Evolutionary conservation across 306 rosid species (phyloP).

Genomic region (Fragaria vesca): DNA sequence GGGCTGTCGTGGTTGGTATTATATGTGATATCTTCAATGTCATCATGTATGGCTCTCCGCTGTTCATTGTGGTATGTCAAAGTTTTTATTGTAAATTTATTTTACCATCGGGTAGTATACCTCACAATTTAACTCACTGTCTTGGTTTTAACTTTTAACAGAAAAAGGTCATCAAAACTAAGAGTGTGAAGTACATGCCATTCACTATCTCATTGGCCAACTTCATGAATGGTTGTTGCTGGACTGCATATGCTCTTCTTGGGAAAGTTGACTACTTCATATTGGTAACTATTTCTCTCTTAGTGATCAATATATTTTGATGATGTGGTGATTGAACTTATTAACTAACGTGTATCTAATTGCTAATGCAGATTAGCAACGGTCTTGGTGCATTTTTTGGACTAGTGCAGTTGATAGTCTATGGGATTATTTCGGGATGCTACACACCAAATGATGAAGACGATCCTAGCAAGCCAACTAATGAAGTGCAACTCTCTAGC

Average conservation of each 20-base stretch:
- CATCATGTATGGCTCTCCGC: conserved; percentile 66
- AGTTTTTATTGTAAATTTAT: not conserved
- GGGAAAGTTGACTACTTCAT: conserved; percentile 46
- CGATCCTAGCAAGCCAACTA: conserved; percentile 3
- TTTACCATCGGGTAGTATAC: not conserved
- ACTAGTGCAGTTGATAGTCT: conserved; percentile 46
- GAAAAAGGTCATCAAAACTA: conserved; percentile 54
- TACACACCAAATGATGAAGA: conserved; percentile 19
- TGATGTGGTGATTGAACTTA: not conserved
- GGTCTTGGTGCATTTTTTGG: conserved; percentile 60
- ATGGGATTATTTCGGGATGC: conserved; percentile 30
- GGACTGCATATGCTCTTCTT: conserved; percentile 79
- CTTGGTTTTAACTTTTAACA: conserved; percentile 15
- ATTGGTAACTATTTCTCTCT: conserved; percentile 34
- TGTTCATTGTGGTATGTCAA: conserved; percentile 57
- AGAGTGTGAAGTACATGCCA: conserved; percentile 80
- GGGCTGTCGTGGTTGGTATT: conserved; percentile 63
- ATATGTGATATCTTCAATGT: conserved; percentile 62
- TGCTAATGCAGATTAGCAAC: conserved; percentile 53
- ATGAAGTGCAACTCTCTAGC: conserved; percentile 37
- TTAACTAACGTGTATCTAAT: not conserved
- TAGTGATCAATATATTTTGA: not conserved
- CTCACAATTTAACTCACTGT: not conserved
- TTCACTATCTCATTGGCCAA: conserved; percentile 68
- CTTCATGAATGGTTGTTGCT: conserved; percentile 56